Conservation (phyloP, 768 basidiomycete species). For the Saitozyma sp. region DNA sequence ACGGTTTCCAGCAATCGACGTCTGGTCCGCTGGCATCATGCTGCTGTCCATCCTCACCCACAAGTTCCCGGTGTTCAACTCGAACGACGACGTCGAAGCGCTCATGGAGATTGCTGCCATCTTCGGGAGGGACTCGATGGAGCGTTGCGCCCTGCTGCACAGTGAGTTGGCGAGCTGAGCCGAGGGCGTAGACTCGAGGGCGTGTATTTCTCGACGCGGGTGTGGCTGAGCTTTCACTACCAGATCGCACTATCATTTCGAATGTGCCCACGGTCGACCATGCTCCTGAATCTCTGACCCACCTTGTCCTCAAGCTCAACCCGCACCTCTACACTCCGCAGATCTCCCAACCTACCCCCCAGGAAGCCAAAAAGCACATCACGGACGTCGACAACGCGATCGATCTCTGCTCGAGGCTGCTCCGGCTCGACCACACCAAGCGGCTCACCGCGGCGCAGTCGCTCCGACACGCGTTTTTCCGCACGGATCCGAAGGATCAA, state of each 20-base stretch:
- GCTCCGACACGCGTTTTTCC: constrained; percentile 76
- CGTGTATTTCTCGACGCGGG: background rate
- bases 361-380: constrained; percentile 56
- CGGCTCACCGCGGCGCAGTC: constrained; percentile 75
- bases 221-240: background rate
- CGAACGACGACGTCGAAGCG: constrained; percentile 90
- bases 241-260: constrained; percentile 86
- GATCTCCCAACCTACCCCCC: constrained; percentile 58
- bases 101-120: constrained; percentile 90
- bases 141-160: constrained; percentile 80
- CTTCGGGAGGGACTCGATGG: constrained; percentile 78
- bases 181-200: too few relatives aligned
- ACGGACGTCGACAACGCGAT: constrained; percentile 67
- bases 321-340: constrained; percentile 59
- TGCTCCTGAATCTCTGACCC: constrained; percentile 68
- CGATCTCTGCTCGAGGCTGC: constrained; percentile 69
- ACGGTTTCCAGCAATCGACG: constrained; percentile 73
- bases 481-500: constrained; percentile 53
- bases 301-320: constrained; percentile 75
- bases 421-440: constrained; percentile 74
- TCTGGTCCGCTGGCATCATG: constrained; percentile 94
- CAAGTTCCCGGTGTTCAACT: constrained; percentile 93
- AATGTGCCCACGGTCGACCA: constrained; percentile 77
- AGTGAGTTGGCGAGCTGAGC: constrained; percentile 59
- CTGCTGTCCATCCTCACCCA: constrained; percentile 85